phyloP scores from a whole-genome alignment of 768 basidiomycete genomes.

The Megacollybia marginata region DNA sequence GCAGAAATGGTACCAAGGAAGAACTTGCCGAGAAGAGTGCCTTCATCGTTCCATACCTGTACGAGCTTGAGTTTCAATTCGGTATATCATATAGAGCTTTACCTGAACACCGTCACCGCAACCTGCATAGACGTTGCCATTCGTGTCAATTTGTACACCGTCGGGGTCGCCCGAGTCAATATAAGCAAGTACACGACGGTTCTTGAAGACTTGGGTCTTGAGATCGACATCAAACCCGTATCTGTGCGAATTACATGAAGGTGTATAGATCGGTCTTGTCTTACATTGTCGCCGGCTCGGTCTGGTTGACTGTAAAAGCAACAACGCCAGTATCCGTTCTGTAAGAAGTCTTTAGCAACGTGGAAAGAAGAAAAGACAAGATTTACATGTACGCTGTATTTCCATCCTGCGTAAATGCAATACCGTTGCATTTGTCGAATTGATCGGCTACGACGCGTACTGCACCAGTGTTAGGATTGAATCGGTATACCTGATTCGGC shows the following conservation, averaged over 20 bases:
- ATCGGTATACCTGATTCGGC: slow-evolving; percentile 73
- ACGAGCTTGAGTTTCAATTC: not conserved
- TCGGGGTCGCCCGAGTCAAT: slow-evolving; percentile 40
- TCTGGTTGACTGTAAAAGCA: slow-evolving; percentile 12
- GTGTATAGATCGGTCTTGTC: not conserved
- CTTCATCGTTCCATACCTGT: slow-evolving; percentile 47
- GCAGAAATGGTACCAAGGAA: slow-evolving; percentile 39
- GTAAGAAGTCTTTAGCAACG: not conserved
- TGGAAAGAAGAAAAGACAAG: not conserved
- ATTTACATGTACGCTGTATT: slow-evolving; percentile 52
- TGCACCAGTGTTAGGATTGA: slow-evolving; percentile 56
- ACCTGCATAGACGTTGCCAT: slow-evolving; percentile 43
- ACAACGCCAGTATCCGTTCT: slow-evolving; percentile 17
- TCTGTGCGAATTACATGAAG: slow-evolving; percentile 15
- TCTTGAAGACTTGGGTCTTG: slow-evolving; percentile 30
- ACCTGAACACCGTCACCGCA: slow-evolving; percentile 60
- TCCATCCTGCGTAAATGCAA: slow-evolving; percentile 65
- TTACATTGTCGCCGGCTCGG: slow-evolving; percentile 17
- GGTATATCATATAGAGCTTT: slow-evolving; percentile 8
- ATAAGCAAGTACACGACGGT: slow-evolving; percentile 47
- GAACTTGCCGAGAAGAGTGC: slow-evolving; percentile 58
- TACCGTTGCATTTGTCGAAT: slow-evolving; percentile 68
- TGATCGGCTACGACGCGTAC: slow-evolving; percentile 71
- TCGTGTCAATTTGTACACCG: slow-evolving; percentile 42
- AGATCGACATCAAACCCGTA: slow-evolving; percentile 46